These are phyloP conservation scores for Aspergillus affinis DNA, from an alignment of 495 filamentous ascomycete genomes.

Conservation along the genomic window DNA sequence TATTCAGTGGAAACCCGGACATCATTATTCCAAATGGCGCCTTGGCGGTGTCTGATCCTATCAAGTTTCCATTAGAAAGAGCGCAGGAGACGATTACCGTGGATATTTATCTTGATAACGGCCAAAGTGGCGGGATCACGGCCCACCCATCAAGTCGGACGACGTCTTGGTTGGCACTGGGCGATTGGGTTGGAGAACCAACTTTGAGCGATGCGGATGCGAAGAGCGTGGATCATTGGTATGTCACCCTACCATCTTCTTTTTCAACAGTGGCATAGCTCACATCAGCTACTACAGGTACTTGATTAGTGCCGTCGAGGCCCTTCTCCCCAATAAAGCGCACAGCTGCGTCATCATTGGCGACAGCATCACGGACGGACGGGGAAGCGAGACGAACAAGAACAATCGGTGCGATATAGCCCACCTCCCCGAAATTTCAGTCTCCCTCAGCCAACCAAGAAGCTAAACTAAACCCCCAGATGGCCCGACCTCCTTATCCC, in stretches of 20 bases:
- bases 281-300: slow-evolving; percentile 39
- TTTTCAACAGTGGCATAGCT: background rate
- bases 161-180: slow-evolving; percentile 54
- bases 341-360: slow-evolving; percentile 61
- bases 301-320: slow-evolving; percentile 63
- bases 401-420: slow-evolving; percentile 57
- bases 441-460: background rate
- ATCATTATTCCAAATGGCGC: slow-evolving; percentile 58
- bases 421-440: background rate
- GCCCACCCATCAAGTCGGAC: slow-evolving; percentile 69
- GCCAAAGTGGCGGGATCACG: slow-evolving; percentile 60
- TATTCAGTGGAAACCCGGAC: slow-evolving; percentile 52
- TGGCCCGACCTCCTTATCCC: slow-evolving; percentile 67
- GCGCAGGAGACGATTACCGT: slow-evolving; percentile 53
- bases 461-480: slow-evolving; percentile 23
- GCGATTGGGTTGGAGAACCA: slow-evolving; percentile 50
- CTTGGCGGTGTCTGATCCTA: slow-evolving; percentile 62
- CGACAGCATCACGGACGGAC: slow-evolving; percentile 74
- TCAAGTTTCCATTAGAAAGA: slow-evolving; percentile 49
- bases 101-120: slow-evolving; percentile 56
- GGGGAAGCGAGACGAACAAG: slow-evolving; percentile 59
- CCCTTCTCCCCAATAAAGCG: slow-evolving; percentile 42
- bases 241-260: background rate
- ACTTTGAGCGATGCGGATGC: slow-evolving; percentile 42
- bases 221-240: slow-evolving; percentile 32